Evolutionary conservation across 2,329 filamentous ascomycete species (phyloP), one percentile per base, ranked within the genome.

Genomic region (Phialemoniopsis sp.): DNA sequence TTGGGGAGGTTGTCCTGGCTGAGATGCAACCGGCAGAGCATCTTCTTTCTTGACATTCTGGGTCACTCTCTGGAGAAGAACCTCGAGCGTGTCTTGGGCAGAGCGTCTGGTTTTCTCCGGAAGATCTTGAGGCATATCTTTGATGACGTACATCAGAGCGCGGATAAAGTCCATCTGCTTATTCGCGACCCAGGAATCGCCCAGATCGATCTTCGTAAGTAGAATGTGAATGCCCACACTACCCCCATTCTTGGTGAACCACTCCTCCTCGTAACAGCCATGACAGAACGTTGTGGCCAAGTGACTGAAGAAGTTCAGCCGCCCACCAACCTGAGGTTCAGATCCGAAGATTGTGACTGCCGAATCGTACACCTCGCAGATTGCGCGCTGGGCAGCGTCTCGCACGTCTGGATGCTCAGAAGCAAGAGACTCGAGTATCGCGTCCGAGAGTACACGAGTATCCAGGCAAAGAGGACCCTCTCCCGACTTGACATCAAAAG

Each of bases 161-260:
- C 88, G 82, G 42, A 93, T 83, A 51, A 96, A 90, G 42, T 97
- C 89, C 38, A 85, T 78, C 56, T 96, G 89, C 51, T 89, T 86
- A 12, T 83, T 78, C 15, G 80, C 73, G 28, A 98, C 72, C 89
- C 93, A 99, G 2, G 70, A 59, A 53, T 94, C 87, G 32, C 89
- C 89, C 34, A 98, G 73, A 38, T 91, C 82, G 40, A 97, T 70
- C 50, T 91, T 85, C 3, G 87, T 91, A 26, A 91, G 82, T 42
- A 98, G 68, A 41, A 94, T 83, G 54, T 87, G 85, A 53, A 99
- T 96, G 40, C 94, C 94, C 15, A 91, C 68, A 39, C 87, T 90
- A 30, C 93, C 93, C 36, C 91, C 93, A 29, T 89, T 87, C 64
- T 99, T 98, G 38, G 90, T 90, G 56, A 95, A 98, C 93, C 94